Base-by-base conservation (phyloP, 495 filamentous ascomycete genomes). In the Gamarada debralockiae region DNA sequence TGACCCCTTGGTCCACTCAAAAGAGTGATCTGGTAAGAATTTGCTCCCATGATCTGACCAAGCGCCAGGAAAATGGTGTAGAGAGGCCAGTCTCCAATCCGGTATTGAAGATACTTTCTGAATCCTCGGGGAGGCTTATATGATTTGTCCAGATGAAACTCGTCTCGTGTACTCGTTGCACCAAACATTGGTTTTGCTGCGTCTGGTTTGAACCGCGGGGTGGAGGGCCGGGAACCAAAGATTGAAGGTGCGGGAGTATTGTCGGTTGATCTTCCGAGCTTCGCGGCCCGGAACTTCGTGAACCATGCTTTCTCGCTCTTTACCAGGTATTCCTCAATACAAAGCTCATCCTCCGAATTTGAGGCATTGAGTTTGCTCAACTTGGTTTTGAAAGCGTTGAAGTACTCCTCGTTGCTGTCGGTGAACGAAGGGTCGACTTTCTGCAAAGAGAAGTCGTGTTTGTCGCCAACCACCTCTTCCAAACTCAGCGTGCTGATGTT, bases 1-100 rank as follows among this genome's bases (percentile, higher is more conserved):
- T 86, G 70, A 15, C 77, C 81, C 13, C 79, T 69, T 52, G 78
- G 73, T 20, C 83, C 84, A 6, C 72, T 78, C 18, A 87, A 66
- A 12, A 87, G 75, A 4, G 81, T 83, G 61, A 87, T 82, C 53
- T 87, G 83, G 65, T 85, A 84, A 0, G 79, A 84, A 59, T 83
- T 86, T 41, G 80, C 0, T 20, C 83, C 79, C 36, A 87, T 75
- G 52, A 87, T 78, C 61, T 86, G 84, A 4, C 80, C n/a, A 62
- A 87, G 70, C 39, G 83, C 83, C n/a, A 87, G 71, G 37, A 89
- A 70, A 51, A 90, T 74, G 5, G 84, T 79, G 66, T 90, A 90
- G 9, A 89, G 55, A 0, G 86, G 86, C 86, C 86, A 90, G 57
- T 86, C 81, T n/a, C 71, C 65, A 34, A 74, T 55, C 21, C 70